These are phyloP conservation scores for Fusarium sp. DNA, from an alignment of 2,329 filamentous ascomycete species.

Conservation along the genomic window DNA sequence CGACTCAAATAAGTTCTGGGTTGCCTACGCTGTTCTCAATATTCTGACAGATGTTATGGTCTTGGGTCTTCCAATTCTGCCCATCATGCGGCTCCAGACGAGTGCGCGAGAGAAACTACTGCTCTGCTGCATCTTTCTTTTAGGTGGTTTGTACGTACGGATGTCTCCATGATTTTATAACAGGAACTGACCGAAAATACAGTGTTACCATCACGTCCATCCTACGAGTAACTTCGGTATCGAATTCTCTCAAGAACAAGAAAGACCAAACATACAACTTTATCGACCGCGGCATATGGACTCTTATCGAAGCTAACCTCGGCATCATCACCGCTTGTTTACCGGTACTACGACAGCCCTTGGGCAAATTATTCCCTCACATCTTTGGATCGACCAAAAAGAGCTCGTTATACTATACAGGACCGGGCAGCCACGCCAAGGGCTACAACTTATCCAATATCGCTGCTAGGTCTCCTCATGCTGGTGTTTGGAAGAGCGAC, in stretches of 20 bases:
- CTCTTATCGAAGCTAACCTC: background rate
- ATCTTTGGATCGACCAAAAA: background rate
- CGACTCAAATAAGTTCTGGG: conserved; percentile 8
- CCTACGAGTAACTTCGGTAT: background rate
- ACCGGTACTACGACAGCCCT: background rate
- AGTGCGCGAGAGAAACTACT: background rate
- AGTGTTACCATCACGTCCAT: conserved; percentile 2
- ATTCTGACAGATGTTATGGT: background rate
- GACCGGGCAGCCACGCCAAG: background rate
- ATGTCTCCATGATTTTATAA: rapidly evolving
- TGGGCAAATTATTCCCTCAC: background rate
- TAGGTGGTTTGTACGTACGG: background rate
- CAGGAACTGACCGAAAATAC: background rate
- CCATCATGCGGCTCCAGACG: background rate
- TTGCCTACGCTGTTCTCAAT: background rate
- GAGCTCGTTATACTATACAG: background rate
- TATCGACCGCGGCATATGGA: background rate
- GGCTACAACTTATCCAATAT: background rate
- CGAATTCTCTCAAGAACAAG: background rate
- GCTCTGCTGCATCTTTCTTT: background rate
- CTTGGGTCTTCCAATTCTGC: background rate
- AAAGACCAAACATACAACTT: background rate
- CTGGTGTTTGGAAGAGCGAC: background rate
- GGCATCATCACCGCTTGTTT: background rate
- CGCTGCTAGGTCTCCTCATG: background rate